phyloP scores from a whole-genome alignment of 2,329 filamentous ascomycete species.

The Colletotrichum spaethianum region DNA sequence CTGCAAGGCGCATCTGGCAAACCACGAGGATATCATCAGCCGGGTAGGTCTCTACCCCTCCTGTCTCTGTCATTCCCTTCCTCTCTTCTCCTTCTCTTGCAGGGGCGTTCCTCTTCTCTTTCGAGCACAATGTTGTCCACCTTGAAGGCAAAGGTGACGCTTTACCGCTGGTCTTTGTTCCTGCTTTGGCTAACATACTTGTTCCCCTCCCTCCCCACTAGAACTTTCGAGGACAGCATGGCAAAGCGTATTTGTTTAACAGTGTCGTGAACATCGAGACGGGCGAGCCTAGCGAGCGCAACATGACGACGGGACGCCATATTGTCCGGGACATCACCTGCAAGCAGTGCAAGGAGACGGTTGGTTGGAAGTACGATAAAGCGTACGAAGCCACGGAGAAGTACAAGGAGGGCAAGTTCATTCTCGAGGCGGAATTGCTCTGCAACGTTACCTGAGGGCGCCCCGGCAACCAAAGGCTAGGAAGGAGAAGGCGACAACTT shows the following conservation, averaged over 20 bases:
- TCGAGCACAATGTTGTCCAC: constrained; percentile 9
- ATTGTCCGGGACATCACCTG: constrained; percentile 94
- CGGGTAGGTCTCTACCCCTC: constrained; percentile 72
- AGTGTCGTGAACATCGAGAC: constrained; percentile 90
- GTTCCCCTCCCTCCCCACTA: constrained; percentile 54
- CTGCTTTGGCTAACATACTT: neutral
- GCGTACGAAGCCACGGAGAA: constrained; percentile 93
- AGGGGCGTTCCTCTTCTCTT: neutral
- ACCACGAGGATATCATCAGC: constrained; percentile 96
- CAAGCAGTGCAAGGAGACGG: constrained; percentile 90
- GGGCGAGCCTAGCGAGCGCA: constrained; percentile 90
- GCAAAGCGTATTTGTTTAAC: constrained; percentile 97
- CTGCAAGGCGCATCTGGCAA: constrained; percentile 96
- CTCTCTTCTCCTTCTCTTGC: neutral
- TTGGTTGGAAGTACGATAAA: constrained; percentile 99
- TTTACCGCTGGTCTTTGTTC: neutral
- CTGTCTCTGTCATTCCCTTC: neutral
- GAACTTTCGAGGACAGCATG: constrained; percentile 99
- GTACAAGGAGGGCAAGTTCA: constrained; percentile 99
- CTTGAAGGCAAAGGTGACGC: neutral
- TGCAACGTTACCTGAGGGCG: constrained; percentile 76
- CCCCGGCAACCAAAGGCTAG: neutral
- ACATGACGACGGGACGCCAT: constrained; percentile 97
- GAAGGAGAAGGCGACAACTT: too few relatives aligned
- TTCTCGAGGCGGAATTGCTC: constrained; percentile 91